Conservation (phyloP, 129 eudicot species). For the Artemisia argyi region DNA sequence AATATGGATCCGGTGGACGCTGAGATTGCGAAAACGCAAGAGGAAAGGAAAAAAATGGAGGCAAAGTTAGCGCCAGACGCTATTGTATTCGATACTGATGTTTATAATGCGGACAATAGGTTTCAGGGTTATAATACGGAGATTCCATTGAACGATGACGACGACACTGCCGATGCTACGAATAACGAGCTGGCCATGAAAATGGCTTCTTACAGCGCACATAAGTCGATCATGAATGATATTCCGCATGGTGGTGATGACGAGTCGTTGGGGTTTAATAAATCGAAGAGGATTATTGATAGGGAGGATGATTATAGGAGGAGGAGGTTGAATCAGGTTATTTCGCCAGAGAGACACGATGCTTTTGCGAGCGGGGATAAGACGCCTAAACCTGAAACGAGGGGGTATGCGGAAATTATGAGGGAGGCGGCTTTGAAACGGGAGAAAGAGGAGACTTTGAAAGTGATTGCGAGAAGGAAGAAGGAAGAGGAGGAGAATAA, state of each 20-base stretch:
- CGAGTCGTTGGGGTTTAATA: constrained; percentile 49
- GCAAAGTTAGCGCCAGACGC: constrained; percentile 65
- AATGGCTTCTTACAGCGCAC: constrained; percentile 83
- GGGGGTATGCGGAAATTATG: constrained; percentile 95
- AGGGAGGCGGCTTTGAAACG: constrained; percentile 83
- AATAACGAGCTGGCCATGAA: constrained; percentile 72
- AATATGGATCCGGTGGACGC: constrained; percentile 47
- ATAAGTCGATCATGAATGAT: constrained; percentile 61
- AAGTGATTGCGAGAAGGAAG: constrained; percentile 70
- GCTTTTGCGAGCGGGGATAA: constrained; percentile 86
- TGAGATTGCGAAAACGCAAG: constrained; percentile 80
- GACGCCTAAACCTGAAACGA: constrained; percentile 79
- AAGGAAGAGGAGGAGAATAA: constrained; percentile 73
- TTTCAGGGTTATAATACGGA: constrained; percentile 69
- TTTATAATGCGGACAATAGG: constrained; percentile 54
- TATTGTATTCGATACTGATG: constrained; percentile 74
- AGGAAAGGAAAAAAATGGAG: constrained; percentile 90
- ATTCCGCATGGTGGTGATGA: constrained; percentile 58
- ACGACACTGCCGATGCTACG: constrained; percentile 58
- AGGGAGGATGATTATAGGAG: constrained; percentile 83
- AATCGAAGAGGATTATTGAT: constrained; percentile 60
- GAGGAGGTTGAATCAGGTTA: constrained; percentile 78
- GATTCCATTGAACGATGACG: constrained; percentile 80
- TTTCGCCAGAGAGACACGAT: constrained; percentile 89
- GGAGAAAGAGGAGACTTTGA: constrained; percentile 76